A percentile compares a stretch with the other conserved stretches of the same genome.
Evolutionary conservation across 768 basidiomycete genomes (phyloP).

Genomic region (Suillus fuscotomentosus): DNA sequence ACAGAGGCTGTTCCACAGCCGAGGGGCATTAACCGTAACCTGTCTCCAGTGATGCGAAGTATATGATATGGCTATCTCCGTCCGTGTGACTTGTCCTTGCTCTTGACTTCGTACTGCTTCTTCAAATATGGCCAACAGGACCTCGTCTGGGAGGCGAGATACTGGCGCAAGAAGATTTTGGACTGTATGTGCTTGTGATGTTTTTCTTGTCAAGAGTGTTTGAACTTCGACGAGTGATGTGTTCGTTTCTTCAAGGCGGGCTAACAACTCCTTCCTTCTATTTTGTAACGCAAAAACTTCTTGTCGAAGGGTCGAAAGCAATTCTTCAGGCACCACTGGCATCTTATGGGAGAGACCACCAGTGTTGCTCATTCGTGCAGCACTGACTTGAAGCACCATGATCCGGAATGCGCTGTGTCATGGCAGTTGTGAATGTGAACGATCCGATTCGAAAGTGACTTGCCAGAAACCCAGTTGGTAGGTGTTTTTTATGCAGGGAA

Average conservation of each 20-base stretch:
- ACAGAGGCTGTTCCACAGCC: constrained; percentile 3
- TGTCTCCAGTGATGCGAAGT: constrained; percentile 3
- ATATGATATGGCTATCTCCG: constrained; percentile 5
- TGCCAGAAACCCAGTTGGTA: not conserved
- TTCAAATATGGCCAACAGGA: constrained; percentile 3
- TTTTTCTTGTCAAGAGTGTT: not conserved
- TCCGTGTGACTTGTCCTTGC: not conserved
- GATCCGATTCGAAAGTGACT: not conserved
- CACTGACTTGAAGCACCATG: not conserved
- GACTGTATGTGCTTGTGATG: not conserved
- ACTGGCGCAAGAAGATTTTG: constrained; percentile 3
- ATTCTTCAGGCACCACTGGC: not conserved
- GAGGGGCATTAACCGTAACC: not conserved
- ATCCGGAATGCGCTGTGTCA: not conserved
- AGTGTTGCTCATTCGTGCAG: not conserved
- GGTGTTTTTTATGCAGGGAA: not conserved
- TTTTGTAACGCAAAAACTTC: not conserved
- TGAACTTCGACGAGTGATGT: not conserved
- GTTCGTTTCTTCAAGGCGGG: not conserved
- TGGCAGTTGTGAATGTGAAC: not conserved
- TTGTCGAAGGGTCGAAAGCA: constrained; percentile 1
- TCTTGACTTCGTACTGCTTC: constrained; percentile 2
- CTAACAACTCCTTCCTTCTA: not conserved
- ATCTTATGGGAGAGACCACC: not conserved
- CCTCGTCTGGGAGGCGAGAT: not conserved